Base-by-base conservation (phyloP, 169 alveolate genomes). In the Eimeria sp. region DNA sequence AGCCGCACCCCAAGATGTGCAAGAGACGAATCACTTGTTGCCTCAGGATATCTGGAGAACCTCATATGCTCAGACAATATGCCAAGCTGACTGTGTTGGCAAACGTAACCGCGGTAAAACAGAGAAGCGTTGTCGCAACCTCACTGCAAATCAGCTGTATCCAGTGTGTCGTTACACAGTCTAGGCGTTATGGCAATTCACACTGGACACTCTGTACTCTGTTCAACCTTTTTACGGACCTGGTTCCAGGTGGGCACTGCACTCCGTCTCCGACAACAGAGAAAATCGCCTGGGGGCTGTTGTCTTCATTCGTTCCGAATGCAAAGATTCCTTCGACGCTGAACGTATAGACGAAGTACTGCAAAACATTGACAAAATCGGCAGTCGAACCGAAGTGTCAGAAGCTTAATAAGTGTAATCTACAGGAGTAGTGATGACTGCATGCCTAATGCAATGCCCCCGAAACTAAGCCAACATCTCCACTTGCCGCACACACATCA, bases 271-370 rank as follows among this genome's bases (percentile, higher is more conserved):
- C 96, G 72, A 93, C 54, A 57, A 93, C 96, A n/a, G 94, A 88
- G 94, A 93, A 93, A 58, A 93, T 83, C 16, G 94, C 96, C 61
- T 93, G 94, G 61, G 83, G 78, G 27, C 63, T 40, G 72, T 27
- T 47, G 27, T 82, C 83, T 43, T 54, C 96, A 89, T 58, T 93
- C 20, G 94, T 82, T 13, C 89, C 96, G 65, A 93, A 93, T 5
- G 90, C 96, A 20, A 63, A 93, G 63, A 80, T 78, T 5, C 96
- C 96, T 40, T 88, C 92, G 20, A 51, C 94, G 30, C 72, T 70
- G 54, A 93, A 93, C 22, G 96, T 61, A 25, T 76, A 93, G 34
- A 80, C 96, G 75, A 93, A 93, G 63, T 93, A 93, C 96, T 93
- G 96, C 20, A 27, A 86, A 65, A 89, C 34, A 47, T 49, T 34